Evolutionary conservation across 2,329 filamentous ascomycete genomes (phyloP).

Genomic region (Stemphylium vesicarium): DNA sequence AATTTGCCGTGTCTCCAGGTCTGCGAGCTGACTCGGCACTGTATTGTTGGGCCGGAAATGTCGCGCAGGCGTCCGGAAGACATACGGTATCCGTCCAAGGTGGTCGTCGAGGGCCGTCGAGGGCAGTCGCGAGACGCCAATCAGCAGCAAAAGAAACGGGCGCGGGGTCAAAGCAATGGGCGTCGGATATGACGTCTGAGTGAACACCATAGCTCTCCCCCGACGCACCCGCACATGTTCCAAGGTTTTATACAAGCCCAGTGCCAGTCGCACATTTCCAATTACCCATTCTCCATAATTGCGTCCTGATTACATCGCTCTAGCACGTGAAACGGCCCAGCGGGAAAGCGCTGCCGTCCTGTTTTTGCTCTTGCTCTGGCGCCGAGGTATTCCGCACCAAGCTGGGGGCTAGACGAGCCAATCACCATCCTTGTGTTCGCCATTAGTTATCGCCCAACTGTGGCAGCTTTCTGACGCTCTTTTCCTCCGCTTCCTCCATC

Average conservation of each 20-base stretch:
- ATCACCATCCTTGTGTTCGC: constrained; percentile 38
- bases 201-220: constrained; percentile 2
- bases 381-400: constrained; percentile 39
- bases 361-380: constrained; percentile 29
- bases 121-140: constrained; percentile 3
- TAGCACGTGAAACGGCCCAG: constrained; percentile 42
- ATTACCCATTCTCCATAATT: constrained; percentile 8
- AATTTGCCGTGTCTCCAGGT: constrained; percentile 33
- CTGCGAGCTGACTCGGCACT: constrained; percentile 16
- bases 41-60: constrained; percentile 17
- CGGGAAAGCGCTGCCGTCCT: constrained; percentile 37
- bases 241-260: not conserved
- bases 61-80: not conserved
- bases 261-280: constrained; percentile 3
- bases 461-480: constrained; percentile 46
- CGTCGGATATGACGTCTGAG: constrained; percentile 14
- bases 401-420: constrained; percentile 35
- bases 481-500: constrained; percentile 42
- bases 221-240: not conserved
- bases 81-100: not conserved
- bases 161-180: constrained; percentile 11
- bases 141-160: constrained; percentile 8
- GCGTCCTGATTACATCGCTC: constrained; percentile 21
- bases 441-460: constrained; percentile 45
- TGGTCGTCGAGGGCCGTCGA: not conserved